These are phyloP conservation scores for Wickerhamiella parazyma DNA, from an alignment of 805 yeast species.

Conservation along the genomic window DNA sequence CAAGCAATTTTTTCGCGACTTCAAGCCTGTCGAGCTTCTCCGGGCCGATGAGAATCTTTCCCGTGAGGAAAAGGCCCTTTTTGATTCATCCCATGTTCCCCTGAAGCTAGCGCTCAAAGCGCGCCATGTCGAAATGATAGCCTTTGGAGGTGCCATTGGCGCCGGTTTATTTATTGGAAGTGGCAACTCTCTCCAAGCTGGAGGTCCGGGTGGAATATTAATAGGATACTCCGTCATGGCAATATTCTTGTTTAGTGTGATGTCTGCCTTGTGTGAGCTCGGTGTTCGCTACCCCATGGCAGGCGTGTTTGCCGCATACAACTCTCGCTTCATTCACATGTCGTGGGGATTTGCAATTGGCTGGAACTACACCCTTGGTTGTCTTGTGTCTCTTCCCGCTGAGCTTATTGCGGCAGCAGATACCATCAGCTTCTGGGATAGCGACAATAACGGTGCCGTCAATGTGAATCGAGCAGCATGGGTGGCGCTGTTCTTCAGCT, in stretches of 20 bases:
- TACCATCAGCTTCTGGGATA: slow-evolving; percentile 35
- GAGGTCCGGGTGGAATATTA: slow-evolving; percentile 39
- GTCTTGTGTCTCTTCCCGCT: slow-evolving; percentile 44
- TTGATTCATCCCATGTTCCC: slow-evolving; percentile 59
- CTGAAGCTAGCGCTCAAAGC: slow-evolving; percentile 39
- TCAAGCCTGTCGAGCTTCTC: slow-evolving; percentile 31
- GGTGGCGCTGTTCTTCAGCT: slow-evolving; percentile 36
- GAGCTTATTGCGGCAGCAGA: slow-evolving; percentile 46
- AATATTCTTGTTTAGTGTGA: slow-evolving; percentile 43
- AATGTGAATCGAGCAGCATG: slow-evolving; percentile 36
- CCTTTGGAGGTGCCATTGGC: slow-evolving; percentile 68
- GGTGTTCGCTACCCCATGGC: slow-evolving; percentile 47
- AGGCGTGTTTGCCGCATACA: slow-evolving; percentile 43
- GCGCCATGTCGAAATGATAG: slow-evolving; percentile 41
- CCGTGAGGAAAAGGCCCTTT: slow-evolving; percentile 30
- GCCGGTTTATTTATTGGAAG: slow-evolving; percentile 44
- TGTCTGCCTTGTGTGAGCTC: slow-evolving; percentile 48
- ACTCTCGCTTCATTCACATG: slow-evolving; percentile 44
- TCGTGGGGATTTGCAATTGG: slow-evolving; percentile 53
- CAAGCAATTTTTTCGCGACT: slow-evolving; percentile 24
- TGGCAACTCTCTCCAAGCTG: slow-evolving; percentile 32
- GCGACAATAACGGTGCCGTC: slow-evolving; percentile 44
- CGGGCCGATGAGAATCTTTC: slow-evolving; percentile 27
- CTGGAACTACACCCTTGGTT: slow-evolving; percentile 48
- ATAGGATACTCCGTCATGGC: slow-evolving; percentile 36